Conservation (phyloP, 1,139 yeast species). For the Nakaseomyces kungkrabaensis region DNA sequence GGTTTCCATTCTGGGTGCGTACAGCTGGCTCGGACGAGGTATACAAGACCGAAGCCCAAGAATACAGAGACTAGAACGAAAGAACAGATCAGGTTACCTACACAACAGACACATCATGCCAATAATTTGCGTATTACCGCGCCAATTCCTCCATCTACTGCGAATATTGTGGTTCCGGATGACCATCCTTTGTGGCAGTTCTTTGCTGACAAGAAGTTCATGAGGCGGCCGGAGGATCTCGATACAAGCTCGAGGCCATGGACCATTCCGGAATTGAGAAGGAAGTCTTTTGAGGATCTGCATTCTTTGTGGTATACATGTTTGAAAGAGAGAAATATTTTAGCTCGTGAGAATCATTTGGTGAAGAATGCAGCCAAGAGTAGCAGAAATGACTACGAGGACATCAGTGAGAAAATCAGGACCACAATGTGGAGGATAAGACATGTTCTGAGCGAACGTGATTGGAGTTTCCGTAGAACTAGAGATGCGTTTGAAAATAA, state of each 20-base stretch:
- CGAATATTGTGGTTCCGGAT: constrained; percentile 62
- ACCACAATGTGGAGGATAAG: constrained; percentile 67
- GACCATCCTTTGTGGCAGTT: constrained; percentile 96
- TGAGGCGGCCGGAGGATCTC: constrained; percentile 52
- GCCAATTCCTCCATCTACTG: constrained; percentile 80
- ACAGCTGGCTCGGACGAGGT: constrained; percentile 19
- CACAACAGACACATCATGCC: constrained; percentile 24
- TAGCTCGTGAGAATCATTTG: constrained; percentile 64
- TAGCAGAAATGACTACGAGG: constrained; percentile 30
- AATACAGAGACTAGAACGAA: constrained; percentile 12
- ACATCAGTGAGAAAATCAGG: constrained; percentile 37
- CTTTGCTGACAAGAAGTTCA: constrained; percentile 53
- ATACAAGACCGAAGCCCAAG: constrained; percentile 23
- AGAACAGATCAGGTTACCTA: constrained; percentile 14
- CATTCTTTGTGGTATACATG: constrained; percentile 87
- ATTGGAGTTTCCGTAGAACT: constrained; percentile 58
- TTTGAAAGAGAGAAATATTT: constrained; percentile 69
- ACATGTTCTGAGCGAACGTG: constrained; percentile 81
- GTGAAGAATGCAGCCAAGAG: constrained; percentile 35
- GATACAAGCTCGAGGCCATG: constrained; percentile 65
- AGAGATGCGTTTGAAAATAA: constrained; percentile 34
- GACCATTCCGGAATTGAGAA: constrained; percentile 80
- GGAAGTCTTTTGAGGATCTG: constrained; percentile 84
- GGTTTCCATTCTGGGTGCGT: constrained; percentile 4
- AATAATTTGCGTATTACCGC: constrained; percentile 46